Evolutionary conservation across 1,284 basidiomycete species (phyloP).

Genomic region (Trametes pubescens): DNA sequence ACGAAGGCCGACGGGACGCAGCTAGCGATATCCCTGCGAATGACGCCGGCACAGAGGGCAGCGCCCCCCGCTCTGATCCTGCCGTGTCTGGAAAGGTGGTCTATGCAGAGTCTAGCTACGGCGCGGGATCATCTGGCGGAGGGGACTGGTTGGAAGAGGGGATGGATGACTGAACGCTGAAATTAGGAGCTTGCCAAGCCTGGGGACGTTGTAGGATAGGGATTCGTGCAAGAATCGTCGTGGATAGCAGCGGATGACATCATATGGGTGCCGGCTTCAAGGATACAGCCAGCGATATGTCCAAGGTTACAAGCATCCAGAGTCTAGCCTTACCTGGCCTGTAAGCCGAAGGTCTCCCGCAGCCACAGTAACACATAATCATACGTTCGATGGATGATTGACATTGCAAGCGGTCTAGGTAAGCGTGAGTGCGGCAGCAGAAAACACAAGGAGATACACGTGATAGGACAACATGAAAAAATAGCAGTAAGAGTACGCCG

Average conservation of each 20-base stretch:
- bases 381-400: not conserved
- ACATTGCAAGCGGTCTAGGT: constrained; percentile 19
- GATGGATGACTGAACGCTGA: constrained; percentile 35
- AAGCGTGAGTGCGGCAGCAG: constrained; percentile 22
- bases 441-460: constrained; percentile 14
- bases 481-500: not conserved
- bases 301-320: not conserved
- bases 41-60: not conserved
- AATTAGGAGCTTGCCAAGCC: not conserved
- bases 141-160: constrained; percentile 50
- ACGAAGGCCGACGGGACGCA: not conserved
- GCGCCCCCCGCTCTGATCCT: not conserved
- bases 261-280: too few species aligned
- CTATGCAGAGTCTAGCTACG: constrained; percentile 23
- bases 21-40: not conserved
- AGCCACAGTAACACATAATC: constrained; percentile 7
- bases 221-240: not conserved
- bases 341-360: too few species aligned
- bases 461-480: constrained; percentile 20
- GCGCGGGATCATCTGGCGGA: constrained; percentile 25
- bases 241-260: not conserved
- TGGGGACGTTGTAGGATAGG: not conserved
- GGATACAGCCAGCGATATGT: not conserved
- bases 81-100: not conserved
- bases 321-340: too few species aligned